Evolutionary conservation across 352 stramenopile genomes (phyloP), one percentile per base, ranked within the genome.

Genomic region (Sclerospora graminicola): DNA sequence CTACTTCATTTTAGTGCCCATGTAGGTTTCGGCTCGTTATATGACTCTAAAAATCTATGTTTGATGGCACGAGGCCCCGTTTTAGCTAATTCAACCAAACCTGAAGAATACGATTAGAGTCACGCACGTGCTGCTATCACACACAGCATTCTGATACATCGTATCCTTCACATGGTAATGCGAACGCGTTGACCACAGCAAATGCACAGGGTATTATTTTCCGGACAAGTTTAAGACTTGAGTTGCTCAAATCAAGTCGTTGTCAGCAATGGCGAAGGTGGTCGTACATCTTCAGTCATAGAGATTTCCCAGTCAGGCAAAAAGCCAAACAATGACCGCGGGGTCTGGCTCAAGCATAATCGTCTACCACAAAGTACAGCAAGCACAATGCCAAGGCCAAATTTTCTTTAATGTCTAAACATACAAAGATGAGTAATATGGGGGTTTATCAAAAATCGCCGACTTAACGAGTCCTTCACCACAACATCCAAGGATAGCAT

Each of bases 11-110:
- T 5, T 44, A n/a, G 13, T 43, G 16, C 3, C 23, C 19, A 14
- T 57, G 19, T 38, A 80, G 68, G 54, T 32, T 63, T 70, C 29
- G 63, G 54, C 30, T 51, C 56, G 4, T 44, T 81, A 24, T 34
- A 68, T 21, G 46, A 38, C 24, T 72, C 72, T 32, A 51, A 69
- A 13, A 51, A 62, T 35, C 18, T 77, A 10, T 50, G 40, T 30
- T 24, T 73, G 45, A 49, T 10, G 16, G 31, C 16, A 34, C 15
- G 42, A 5, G 38, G 35, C 33, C 42, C 23, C n/a, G 44, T 49
- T 13, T 36, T 21, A 9, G 39, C 28, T 3, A 28, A 37, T n/a
- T 8, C 5, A 44, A 29, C 14, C 8, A 20, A 59, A 19, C 41
- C 59, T 27, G 21, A 45, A 43, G 26, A 28, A 27, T 32, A 52